phyloP scores from a whole-genome alignment of 2,329 filamentous ascomycete genomes.

The Penicillium sp. region DNA sequence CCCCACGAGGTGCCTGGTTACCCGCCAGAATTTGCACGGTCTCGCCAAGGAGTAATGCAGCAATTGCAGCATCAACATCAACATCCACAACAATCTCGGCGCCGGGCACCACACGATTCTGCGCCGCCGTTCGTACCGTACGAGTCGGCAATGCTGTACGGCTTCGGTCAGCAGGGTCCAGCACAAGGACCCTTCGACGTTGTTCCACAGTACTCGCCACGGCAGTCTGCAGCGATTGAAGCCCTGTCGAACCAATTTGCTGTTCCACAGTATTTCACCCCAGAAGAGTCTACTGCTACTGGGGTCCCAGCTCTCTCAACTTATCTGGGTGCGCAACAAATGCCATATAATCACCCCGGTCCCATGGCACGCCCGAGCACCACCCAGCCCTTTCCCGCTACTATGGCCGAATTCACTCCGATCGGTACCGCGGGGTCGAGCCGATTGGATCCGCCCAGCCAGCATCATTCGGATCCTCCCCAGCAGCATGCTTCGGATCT shows the following conservation, averaged over 20 bases:
- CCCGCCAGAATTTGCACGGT: conserved; percentile 62
- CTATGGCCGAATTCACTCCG: conserved; percentile 52
- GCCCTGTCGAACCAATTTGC: conserved; percentile 69
- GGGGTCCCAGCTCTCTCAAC: conserved; percentile 57
- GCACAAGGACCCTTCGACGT: conserved; percentile 69
- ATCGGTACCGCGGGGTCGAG: conserved; percentile 35
- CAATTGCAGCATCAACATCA: conserved; percentile 20
- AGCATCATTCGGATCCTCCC: conserved; percentile 24
- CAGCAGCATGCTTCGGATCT: conserved; percentile 42
- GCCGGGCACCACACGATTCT: conserved; percentile 34
- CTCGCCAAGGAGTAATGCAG: conserved; percentile 28
- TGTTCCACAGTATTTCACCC: conserved; percentile 72
- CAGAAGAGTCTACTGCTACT: conserved; percentile 64
- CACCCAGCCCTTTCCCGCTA: conserved; percentile 52
- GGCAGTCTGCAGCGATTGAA: conserved; percentile 75
- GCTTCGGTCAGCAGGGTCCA: conserved; percentile 64
- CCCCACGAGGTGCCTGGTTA: conserved; percentile 60
- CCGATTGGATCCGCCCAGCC: conserved; percentile 31
- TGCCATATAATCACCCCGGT: conserved; percentile 61
- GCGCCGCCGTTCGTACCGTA: conserved; percentile 53
- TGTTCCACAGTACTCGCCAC: conserved; percentile 71
- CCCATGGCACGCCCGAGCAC: conserved; percentile 54
- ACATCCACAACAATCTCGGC: conserved; percentile 16
- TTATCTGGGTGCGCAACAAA: conserved; percentile 67
- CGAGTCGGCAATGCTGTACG: conserved; percentile 74